phyloP scores from a whole-genome alignment of 2,329 filamentous ascomycete species.

The Torrubiellomyces zombiae region DNA sequence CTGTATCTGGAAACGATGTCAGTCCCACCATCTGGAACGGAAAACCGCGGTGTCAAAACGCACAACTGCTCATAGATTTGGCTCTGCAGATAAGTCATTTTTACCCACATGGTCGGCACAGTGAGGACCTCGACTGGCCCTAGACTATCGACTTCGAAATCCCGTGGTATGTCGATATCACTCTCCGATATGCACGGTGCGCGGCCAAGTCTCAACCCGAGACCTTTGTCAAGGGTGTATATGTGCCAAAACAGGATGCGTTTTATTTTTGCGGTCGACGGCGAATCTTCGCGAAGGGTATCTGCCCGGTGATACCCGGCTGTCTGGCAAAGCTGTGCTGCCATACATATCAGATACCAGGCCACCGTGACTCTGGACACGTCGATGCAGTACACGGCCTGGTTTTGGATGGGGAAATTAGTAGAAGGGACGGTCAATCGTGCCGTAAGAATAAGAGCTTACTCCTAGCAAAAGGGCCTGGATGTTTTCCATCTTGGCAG shows the following conservation, averaged over 20 bases:
- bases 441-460: constrained; percentile 7
- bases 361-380: constrained; percentile 44
- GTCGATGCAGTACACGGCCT: constrained; percentile 47
- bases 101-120: constrained; percentile 37
- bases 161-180: constrained; percentile 35
- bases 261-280: constrained; percentile 18
- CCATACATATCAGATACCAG: constrained; percentile 44
- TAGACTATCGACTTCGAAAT: constrained; percentile 25
- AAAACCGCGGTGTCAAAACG: constrained; percentile 1
- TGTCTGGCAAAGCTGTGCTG: constrained; percentile 42
- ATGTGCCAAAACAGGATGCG: constrained; percentile 30
- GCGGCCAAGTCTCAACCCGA: constrained; percentile 42
- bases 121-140: constrained; percentile 13
- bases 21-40: not conserved
- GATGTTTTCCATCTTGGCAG: constrained; percentile 35
- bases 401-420: not conserved
- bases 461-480: constrained; percentile 43
- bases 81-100: constrained; percentile 37
- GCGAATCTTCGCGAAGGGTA: constrained; percentile 15
- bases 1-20: constrained; percentile 27
- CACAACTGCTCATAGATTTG: constrained; percentile 37
- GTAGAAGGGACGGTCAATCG: not conserved
- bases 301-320: constrained; percentile 41
- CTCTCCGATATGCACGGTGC: constrained; percentile 40
- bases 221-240: constrained; percentile 40